Percentiles rank a stretch among this genome's conserved stretches.
These are phyloP conservation scores for Ceriops zippeliana DNA, from an alignment of 345 rosid species.

Conservation along the genomic window DNA sequence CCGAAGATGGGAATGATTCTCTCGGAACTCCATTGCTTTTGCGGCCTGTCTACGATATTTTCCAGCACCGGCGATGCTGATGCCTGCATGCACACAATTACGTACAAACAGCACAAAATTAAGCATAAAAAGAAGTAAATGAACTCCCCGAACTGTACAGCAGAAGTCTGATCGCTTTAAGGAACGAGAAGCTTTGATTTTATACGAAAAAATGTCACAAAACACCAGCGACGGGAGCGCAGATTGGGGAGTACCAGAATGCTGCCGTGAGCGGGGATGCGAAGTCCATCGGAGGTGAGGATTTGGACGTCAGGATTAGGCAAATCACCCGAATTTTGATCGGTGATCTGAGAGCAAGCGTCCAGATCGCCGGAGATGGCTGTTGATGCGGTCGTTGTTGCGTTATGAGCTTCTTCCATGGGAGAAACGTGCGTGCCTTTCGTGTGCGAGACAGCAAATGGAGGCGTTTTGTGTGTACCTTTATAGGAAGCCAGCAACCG, in stretches of 20 bases:
- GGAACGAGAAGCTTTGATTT: too few relatives aligned
- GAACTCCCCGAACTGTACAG: too few relatives aligned
- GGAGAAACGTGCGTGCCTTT: too few relatives aligned
- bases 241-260: conserved; percentile 44
- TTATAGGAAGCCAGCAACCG: too few relatives aligned
- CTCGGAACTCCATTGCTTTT: conserved; percentile 45
- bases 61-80: conserved; percentile 63
- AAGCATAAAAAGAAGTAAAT: not conserved
- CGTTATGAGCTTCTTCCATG: too few relatives aligned
- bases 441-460: too few relatives aligned
- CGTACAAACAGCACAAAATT: not conserved
- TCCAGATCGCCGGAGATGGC: too few relatives aligned
- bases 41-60: conserved; percentile 46
- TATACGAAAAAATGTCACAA: too few relatives aligned
- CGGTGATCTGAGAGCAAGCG: not conserved
- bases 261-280: conserved; percentile 62
- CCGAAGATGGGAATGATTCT: conserved; percentile 66
- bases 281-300: conserved; percentile 63
- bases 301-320: conserved; percentile 55
- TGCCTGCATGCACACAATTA: conserved; percentile 35
- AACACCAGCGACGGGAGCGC: not conserved
- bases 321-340: conserved; percentile 18
- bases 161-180: too few relatives aligned
- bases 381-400: too few relatives aligned
- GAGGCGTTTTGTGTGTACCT: too few relatives aligned